These are phyloP conservation scores for Cucumis cinereus DNA, from an alignment of 306 rosid genomes.

Conservation along the genomic window DNA sequence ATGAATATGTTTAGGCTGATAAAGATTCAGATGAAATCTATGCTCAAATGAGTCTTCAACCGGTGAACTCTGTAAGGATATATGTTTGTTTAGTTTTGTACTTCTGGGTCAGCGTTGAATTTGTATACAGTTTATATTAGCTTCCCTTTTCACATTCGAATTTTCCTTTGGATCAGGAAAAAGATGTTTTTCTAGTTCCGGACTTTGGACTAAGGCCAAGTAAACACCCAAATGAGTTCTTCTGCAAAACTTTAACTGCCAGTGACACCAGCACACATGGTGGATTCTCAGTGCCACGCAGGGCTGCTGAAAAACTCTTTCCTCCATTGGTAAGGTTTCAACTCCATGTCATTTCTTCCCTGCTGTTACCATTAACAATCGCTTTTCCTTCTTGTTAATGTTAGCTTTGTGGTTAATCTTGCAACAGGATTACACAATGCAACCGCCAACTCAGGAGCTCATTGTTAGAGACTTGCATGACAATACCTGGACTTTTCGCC, in stretches of 20 bases:
- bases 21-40: constrained; percentile 92
- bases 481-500: constrained; percentile 84
- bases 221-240: constrained; percentile 85
- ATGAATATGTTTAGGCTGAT: constrained; percentile 54
- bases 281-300: constrained; percentile 85
- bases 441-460: constrained; percentile 87
- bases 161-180: constrained; percentile 39
- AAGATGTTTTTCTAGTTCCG: constrained; percentile 70
- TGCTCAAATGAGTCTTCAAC: constrained; percentile 95
- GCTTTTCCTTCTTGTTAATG: not conserved
- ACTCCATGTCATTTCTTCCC: not conserved
- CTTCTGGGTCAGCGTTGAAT: not conserved
- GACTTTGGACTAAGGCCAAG: constrained; percentile 71
- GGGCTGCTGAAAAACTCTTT: constrained; percentile 93
- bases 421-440: constrained; percentile 75
- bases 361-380: not conserved
- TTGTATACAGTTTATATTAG: not conserved
- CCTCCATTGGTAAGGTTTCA: constrained; percentile 53
- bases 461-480: constrained; percentile 87
- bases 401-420: not conserved
- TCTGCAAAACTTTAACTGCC: constrained; percentile 94
- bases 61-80: constrained; percentile 71
- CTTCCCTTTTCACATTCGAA: not conserved
- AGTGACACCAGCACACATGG: constrained; percentile 97
- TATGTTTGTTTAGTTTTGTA: not conserved